Base-by-base conservation (phyloP, 2,329 filamentous ascomycete species). In the Fusarium poae region DNA sequence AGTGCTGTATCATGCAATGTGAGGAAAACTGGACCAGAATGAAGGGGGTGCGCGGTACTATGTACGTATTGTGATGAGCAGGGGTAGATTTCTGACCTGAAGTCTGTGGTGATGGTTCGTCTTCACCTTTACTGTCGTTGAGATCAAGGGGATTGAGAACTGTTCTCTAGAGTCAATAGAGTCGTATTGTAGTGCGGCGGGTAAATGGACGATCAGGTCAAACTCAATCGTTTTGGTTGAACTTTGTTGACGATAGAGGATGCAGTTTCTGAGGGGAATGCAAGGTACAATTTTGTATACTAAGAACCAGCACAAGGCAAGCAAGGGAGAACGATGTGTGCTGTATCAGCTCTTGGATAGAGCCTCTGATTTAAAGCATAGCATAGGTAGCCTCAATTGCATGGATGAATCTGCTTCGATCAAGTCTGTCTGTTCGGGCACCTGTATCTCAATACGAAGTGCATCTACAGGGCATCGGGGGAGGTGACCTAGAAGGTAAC, bases 161-260 rank as follows among this genome's bases (percentile, higher is more conserved):
- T 29, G 16, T 45, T 44, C 5, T 45, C 12, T 20, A 45, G 42
- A 29, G 25, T 45, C 18, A 15, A n/a, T 16, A 45, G 43, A 21
- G 43, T 45, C 6, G 43, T 27, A 18, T 25, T 10, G 40, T 11
- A 20, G 43, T 15, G 65, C 25, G 39, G 53, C 46, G 62, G 61
- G 61, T 53, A 40, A 27, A 18, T 18, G 29, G 54, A 39, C 37
- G 53, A 60, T 65, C 46, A 39, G 37, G 23, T n/a, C n/a, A 60
- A 65, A 65, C 62, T 65, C 54, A 65, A 65, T 65, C 61, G 62
- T 39, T 34, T 65, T 42, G 42, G 40, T 42, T 65, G 53, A 65
- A 65, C 46, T 60, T 48, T 60, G 42, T 54, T 60, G 16, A 29
- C n/a, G 16, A 23, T 13, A 18, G 57, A 50, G 18, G 30, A 23